Evolutionary conservation across 805 yeast species (phyloP), one percentile per base, ranked within the genome.

Genomic region (Saturnispora galanensis): DNA sequence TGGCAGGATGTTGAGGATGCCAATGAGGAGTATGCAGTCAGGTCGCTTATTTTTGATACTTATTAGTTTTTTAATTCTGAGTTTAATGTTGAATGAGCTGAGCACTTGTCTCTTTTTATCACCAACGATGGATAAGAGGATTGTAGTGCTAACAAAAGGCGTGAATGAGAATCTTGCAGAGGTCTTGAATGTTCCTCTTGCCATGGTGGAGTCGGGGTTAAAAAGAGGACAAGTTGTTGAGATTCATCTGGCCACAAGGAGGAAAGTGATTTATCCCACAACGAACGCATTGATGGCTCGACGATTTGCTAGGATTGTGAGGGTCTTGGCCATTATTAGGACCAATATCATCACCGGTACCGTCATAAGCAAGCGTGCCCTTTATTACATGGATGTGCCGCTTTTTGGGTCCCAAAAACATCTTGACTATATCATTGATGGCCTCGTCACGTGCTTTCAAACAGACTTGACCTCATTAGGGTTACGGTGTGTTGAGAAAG

Each of bases 1-100:
- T 84, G 84, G 81, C 77, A 80, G 56, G 94, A 82, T 53, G 74
- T 88, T 46, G 90, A 84, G 44, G 93, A 86, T 39, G 88, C 88
- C 35, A 86, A 86, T 59, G 96, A 88, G 60, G 82, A 79, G 41
- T 82, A 81, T 56, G 73, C 71, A 44, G 74, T 84, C 39, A 66
- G 75, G 42, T 79, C 79, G 44, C 61, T 82, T 38, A 70, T 84
- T 31, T 82, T 78, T 52, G 88, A 82, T 57, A 75, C 81, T 12
- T 67, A 76, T 41, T 79, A 53, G 56, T 31, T 28, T 39, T 13
- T n/a, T 11, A 37, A 31, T 32, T 38, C 16, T 35, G 11, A n/a
- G 32, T 38, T 38, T 8, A 26, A 11, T 26, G 10, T 10, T 34
- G 26, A 21, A 5, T 21, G 8, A 6, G 26, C 26, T 21, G 26